These are phyloP conservation scores for Thozetella sp. DNA, from an alignment of 495 filamentous ascomycete species.

Conservation along the genomic window DNA sequence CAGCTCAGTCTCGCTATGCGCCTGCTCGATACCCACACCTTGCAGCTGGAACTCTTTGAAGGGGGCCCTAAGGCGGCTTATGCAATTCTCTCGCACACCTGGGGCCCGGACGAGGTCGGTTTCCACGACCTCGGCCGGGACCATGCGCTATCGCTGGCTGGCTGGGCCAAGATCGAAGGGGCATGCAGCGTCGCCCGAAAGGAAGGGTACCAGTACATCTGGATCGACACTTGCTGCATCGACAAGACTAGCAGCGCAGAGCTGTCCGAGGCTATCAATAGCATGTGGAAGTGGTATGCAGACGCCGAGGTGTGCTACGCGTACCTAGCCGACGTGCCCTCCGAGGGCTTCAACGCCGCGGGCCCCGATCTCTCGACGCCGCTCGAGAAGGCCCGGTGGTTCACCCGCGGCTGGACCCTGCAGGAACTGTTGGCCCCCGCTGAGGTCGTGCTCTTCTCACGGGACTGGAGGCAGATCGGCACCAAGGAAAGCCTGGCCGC, in stretches of 20 bases:
- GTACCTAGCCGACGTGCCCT: slow-evolving; percentile 26
- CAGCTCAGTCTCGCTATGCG: slow-evolving; percentile 19
- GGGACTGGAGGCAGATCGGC: slow-evolving; percentile 24
- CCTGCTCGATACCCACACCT: slow-evolving; percentile 19
- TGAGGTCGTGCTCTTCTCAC: slow-evolving; percentile 27
- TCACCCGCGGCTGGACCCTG: slow-evolving; percentile 41
- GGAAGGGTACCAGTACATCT: slow-evolving; percentile 28
- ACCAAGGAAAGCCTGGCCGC: slow-evolving; percentile 9
- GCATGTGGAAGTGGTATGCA: slow-evolving; percentile 24
- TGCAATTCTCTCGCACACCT: slow-evolving; percentile 30
- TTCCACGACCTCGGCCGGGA: slow-evolving; percentile 13
- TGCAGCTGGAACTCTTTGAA: slow-evolving; percentile 20
- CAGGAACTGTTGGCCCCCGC: slow-evolving; percentile 39
- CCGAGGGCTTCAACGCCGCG: background rate
- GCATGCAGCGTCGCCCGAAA: slow-evolving; percentile 4
- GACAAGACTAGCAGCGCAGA: slow-evolving; percentile 32
- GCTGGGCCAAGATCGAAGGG: slow-evolving; percentile 13
- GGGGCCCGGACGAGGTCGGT: slow-evolving; percentile 27
- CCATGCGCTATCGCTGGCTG: background rate
- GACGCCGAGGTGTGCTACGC: slow-evolving; percentile 29
- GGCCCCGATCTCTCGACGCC: background rate
- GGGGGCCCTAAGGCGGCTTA: slow-evolving; percentile 15
- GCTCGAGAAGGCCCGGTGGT: slow-evolving; percentile 24
- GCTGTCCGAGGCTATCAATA: slow-evolving; percentile 23
- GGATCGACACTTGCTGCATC: slow-evolving; percentile 44